phyloP scores from a whole-genome alignment of 768 basidiomycete genomes.

The Artomyces pyxidatus region DNA sequence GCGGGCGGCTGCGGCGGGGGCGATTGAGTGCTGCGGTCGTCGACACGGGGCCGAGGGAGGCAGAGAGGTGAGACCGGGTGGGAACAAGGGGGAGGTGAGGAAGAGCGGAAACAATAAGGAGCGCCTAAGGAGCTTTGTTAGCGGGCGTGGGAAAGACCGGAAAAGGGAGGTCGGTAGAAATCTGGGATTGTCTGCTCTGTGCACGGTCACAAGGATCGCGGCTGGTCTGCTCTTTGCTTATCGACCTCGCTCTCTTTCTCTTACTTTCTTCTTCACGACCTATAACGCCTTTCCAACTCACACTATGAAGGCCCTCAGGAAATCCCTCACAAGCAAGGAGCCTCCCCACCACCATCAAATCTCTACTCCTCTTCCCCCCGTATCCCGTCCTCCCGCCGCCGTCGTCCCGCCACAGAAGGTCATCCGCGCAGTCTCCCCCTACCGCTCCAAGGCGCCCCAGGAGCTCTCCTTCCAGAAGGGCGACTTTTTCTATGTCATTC shows the following conservation, averaged over 20 bases:
- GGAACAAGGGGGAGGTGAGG: background rate
- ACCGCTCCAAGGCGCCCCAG: slow-evolving; percentile 66
- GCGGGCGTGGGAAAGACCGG: slow-evolving; percentile 10
- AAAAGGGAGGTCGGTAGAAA: background rate
- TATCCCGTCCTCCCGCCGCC: slow-evolving; percentile 63
- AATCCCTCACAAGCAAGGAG: slow-evolving; percentile 69
- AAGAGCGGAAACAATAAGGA: background rate
- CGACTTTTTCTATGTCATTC: slow-evolving; percentile 95
- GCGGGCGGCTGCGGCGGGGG: no score
- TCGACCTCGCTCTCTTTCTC: slow-evolving; percentile 19
- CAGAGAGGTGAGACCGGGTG: background rate
- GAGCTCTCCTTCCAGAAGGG: slow-evolving; percentile 88
- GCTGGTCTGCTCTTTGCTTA: slow-evolving; percentile 19
- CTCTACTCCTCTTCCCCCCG: slow-evolving; percentile 53
- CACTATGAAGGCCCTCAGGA: slow-evolving; percentile 75
- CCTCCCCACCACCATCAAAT: slow-evolving; percentile 61
- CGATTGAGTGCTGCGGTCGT: no score
- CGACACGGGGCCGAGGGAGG: background rate
- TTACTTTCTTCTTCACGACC: slow-evolving; percentile 6
- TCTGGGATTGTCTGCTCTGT: background rate
- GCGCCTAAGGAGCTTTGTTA: no score
- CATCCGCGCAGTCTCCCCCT: slow-evolving; percentile 70
- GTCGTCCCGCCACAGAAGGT: slow-evolving; percentile 90
- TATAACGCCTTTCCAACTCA: slow-evolving; percentile 14
- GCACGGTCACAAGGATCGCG: slow-evolving; percentile 8